phyloP scores from a whole-genome alignment of 2,329 filamentous ascomycete species.

The Talaromyces funiculosus region DNA sequence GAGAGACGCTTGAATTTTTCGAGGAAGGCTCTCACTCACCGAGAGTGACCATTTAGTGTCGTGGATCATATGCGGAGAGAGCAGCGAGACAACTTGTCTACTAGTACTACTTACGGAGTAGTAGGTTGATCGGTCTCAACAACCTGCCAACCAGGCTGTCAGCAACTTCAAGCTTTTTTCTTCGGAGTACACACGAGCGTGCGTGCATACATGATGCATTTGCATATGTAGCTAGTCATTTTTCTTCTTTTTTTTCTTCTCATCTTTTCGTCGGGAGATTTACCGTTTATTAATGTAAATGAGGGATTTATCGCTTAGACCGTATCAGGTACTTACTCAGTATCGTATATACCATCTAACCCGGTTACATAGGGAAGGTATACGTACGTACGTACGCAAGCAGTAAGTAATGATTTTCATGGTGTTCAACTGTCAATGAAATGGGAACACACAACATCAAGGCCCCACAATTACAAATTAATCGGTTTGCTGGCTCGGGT shows the following conservation, averaged over 20 bases:
- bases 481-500: neutral
- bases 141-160: neutral
- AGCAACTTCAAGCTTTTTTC: neutral
- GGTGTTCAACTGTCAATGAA: neutral
- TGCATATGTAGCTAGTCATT: slow-evolving; percentile 1
- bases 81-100: neutral
- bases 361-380: neutral
- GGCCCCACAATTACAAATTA: neutral
- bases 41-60: neutral
- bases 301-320: neutral
- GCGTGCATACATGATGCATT: neutral
- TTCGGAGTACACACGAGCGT: neutral
- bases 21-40: too few species aligned
- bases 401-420: neutral
- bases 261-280: neutral
- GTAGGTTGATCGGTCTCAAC: neutral
- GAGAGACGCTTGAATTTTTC: neutral
- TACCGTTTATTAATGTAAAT: neutral
- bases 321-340: neutral
- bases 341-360: neutral
- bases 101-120: too few species aligned
- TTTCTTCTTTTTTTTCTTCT: neutral
- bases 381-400: neutral
- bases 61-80: neutral
- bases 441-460: neutral